Percentiles rank a stretch among this genome's conserved stretches.
phyloP scores from a whole-genome alignment of 768 basidiomycete genomes.

The Lactarius tabidus region DNA sequence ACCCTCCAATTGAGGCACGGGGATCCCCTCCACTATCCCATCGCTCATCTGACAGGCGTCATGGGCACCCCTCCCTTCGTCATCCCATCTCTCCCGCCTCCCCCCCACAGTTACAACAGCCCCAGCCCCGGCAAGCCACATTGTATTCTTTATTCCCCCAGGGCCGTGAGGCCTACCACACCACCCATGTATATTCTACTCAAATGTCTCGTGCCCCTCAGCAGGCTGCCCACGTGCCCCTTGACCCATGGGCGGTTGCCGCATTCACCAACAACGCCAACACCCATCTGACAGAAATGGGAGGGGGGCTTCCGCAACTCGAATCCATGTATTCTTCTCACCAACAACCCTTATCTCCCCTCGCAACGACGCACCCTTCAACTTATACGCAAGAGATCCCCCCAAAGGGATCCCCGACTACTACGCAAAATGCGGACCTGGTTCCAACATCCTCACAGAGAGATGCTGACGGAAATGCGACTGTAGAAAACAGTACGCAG shows the following conservation, averaged over 20 bases:
- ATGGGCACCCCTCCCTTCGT: not conserved
- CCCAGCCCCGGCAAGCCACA: slow-evolving; percentile 9
- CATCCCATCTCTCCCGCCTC: not conserved
- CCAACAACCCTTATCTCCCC: not conserved
- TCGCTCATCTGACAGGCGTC: not conserved
- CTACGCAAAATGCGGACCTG: not conserved
- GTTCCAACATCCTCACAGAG: not conserved
- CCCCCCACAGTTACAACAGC: slow-evolving; percentile 7
- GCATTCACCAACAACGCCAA: not conserved
- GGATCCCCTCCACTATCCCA: slow-evolving; percentile 1
- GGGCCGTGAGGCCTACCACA: not conserved
- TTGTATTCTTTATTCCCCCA: slow-evolving; percentile 10
- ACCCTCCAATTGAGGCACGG: not conserved
- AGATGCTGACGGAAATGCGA: not conserved
- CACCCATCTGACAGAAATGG: not conserved
- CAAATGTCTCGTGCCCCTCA: not conserved
- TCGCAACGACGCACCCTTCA: not conserved
- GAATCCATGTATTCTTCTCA: not conserved
- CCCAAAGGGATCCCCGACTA: not conserved
- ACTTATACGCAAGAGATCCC: not conserved
- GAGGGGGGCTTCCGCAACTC: not conserved
- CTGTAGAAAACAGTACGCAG: not conserved
- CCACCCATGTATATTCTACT: not conserved
- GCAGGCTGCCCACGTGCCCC: not conserved
- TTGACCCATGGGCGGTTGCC: not conserved